These are phyloP conservation scores for Yarrowia osloensis DNA, from an alignment of 805 yeast genomes.

Conservation along the genomic window DNA sequence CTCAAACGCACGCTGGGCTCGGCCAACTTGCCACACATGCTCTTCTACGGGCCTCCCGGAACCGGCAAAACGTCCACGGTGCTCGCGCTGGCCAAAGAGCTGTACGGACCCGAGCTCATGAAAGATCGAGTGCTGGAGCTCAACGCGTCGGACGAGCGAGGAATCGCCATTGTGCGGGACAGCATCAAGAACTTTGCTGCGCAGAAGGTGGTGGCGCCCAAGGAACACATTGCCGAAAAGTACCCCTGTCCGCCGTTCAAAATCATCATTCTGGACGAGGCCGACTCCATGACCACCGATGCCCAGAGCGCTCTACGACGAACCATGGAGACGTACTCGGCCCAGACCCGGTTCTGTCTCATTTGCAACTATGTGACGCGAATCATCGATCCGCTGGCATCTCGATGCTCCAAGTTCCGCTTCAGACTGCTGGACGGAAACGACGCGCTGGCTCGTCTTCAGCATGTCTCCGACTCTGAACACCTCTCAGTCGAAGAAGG, in stretches of 20 bases:
- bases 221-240: constrained; percentile 61
- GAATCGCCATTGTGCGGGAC: constrained; percentile 96
- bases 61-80: constrained; percentile 91
- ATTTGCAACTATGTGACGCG: constrained; percentile 96
- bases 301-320: constrained; percentile 96
- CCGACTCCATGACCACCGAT: constrained; percentile 84
- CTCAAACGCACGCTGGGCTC: constrained; percentile 74
- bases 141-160: constrained; percentile 97
- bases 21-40: constrained; percentile 68
- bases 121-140: constrained; percentile 89
- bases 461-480: constrained; percentile 59
- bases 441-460: constrained; percentile 69
- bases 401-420: constrained; percentile 93
- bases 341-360: constrained; percentile 87
- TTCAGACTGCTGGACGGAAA: constrained; percentile 73
- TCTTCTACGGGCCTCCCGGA: constrained; percentile 95
- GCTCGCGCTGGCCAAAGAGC: constrained; percentile 80
- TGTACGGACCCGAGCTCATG: constrained; percentile 76
- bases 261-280: constrained; percentile 88
- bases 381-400: constrained; percentile 94
- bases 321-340: constrained; percentile 80
- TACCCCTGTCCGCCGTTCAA: constrained; percentile 98
- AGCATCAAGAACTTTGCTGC: constrained; percentile 95
- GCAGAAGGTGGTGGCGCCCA: constrained; percentile 77
- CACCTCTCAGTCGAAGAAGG: constrained; percentile 48